phyloP scores from a whole-genome alignment of 2,329 filamentous ascomycete genomes.

The Alternaria gaisen region DNA sequence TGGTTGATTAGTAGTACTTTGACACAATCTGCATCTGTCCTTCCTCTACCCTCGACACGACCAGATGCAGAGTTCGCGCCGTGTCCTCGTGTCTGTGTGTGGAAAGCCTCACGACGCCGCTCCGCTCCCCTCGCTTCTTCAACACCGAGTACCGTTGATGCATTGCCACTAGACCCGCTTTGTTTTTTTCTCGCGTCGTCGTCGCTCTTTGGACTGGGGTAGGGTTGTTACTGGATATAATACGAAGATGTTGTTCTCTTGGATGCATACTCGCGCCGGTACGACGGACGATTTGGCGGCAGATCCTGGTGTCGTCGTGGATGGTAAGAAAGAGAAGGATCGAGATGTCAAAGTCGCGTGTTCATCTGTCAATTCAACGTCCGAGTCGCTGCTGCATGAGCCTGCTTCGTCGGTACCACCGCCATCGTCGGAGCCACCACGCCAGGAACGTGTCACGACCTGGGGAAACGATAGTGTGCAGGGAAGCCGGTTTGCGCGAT shows the following conservation, averaged over 20 bases:
- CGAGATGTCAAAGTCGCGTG: background rate
- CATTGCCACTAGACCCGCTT: background rate
- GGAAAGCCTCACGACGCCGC: background rate
- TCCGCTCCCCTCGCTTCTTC: constrained; percentile 6
- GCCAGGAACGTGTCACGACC: background rate
- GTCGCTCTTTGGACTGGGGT: no score
- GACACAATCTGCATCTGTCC: background rate
- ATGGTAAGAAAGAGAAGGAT: constrained; percentile 7
- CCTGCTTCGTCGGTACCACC: background rate
- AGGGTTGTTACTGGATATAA: background rate
- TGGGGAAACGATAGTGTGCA: constrained; percentile 13
- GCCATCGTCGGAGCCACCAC: no score
- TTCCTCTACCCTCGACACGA: background rate
- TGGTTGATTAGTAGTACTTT: no score
- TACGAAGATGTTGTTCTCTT: background rate
- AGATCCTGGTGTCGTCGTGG: background rate
- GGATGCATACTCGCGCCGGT: background rate
- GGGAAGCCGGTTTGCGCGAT: background rate
- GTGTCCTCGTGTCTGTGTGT: background rate
- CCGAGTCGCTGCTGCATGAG: background rate
- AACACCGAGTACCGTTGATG: constrained; percentile 4
- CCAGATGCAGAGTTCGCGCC: background rate
- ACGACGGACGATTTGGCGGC: background rate
- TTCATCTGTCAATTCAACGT: background rate
- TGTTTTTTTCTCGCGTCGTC: background rate